A percentile compares a stretch with the other conserved stretches of the same genome.
Conservation (phyloP, 371 early-diverging fungal genomes). For the Aphelidium insulamus region DNA sequence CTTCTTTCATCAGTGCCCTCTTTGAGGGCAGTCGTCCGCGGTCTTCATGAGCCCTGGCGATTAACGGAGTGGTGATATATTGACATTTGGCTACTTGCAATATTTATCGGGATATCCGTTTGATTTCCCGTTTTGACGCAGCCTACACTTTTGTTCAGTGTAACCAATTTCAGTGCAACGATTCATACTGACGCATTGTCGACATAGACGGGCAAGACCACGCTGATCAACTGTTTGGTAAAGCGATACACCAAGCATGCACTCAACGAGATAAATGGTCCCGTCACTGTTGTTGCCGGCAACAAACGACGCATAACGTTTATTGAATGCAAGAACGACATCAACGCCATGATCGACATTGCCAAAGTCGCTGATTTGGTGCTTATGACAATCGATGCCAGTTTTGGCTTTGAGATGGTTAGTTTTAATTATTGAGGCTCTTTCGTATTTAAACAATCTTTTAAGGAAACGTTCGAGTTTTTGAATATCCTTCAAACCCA, state of each 20-base stretch:
- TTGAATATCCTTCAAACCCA: slow-evolving; percentile 90
- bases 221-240: slow-evolving; percentile 82
- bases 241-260: slow-evolving; percentile 85
- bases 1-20: too few relatives aligned
- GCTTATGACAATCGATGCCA: slow-evolving; percentile 84
- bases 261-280: slow-evolving; percentile 73
- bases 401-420: slow-evolving; percentile 94
- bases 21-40: too few relatives aligned
- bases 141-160: neutral
- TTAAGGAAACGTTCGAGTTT: slow-evolving; percentile 90
- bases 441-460: neutral
- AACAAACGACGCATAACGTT: slow-evolving; percentile 89
- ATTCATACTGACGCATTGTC: neutral
- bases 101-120: neutral
- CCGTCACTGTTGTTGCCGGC: slow-evolving; percentile 75
- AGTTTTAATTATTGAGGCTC: neutral
- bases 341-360: slow-evolving; percentile 92
- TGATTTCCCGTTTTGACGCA: neutral
- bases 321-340: slow-evolving; percentile 85
- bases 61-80: too few relatives aligned
- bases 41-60: too few relatives aligned
- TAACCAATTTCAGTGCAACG: neutral
- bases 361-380: slow-evolving; percentile 96
- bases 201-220: slow-evolving; percentile 69
- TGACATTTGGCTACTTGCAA: neutral